Evolutionary conservation across 768 basidiomycete genomes (phyloP).

Genomic region (Termitomyces sp.): DNA sequence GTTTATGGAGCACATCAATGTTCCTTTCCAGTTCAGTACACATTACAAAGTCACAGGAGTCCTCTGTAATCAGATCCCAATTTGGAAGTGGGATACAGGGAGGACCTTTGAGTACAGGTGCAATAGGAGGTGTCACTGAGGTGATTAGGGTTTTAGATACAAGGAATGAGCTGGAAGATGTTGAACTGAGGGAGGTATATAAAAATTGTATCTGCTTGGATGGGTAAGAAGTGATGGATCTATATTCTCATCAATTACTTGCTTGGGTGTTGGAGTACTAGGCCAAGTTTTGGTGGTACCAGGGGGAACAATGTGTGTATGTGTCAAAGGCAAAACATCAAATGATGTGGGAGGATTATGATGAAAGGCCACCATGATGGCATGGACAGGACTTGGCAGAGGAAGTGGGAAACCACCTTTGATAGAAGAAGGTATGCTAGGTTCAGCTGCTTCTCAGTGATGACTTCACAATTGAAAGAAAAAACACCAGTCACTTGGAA

Average conservation of each 20-base stretch:
- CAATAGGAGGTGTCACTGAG: slow-evolving; percentile 1
- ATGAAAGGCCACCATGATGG: too few species aligned
- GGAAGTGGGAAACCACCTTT: too few species aligned
- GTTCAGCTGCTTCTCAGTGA: too few species aligned
- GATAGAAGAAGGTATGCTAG: too few species aligned
- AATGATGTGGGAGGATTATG: too few species aligned
- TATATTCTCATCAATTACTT: slow-evolving; percentile 5
- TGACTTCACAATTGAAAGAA: too few species aligned
- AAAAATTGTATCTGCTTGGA: slow-evolving; percentile 23
- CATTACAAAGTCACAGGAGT: neutral
- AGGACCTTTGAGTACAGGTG: slow-evolving; percentile 14
- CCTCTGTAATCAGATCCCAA: too few species aligned
- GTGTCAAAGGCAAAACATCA: slow-evolving; percentile 3
- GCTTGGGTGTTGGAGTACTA: too few species aligned
- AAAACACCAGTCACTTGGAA: too few species aligned
- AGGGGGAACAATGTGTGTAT: neutral
- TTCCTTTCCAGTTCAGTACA: neutral
- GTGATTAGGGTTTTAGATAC: slow-evolving; percentile 17
- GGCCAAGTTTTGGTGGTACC: neutral
- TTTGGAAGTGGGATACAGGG: neutral
- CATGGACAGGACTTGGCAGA: too few species aligned
- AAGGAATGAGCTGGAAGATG: slow-evolving; percentile 22
- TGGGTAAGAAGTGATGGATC: slow-evolving; percentile 22
- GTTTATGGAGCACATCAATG: too few species aligned
- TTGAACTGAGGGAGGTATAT: slow-evolving; percentile 15